Base-by-base conservation (phyloP, 2,329 filamentous ascomycete genomes). In the Volutella citrinella region DNA sequence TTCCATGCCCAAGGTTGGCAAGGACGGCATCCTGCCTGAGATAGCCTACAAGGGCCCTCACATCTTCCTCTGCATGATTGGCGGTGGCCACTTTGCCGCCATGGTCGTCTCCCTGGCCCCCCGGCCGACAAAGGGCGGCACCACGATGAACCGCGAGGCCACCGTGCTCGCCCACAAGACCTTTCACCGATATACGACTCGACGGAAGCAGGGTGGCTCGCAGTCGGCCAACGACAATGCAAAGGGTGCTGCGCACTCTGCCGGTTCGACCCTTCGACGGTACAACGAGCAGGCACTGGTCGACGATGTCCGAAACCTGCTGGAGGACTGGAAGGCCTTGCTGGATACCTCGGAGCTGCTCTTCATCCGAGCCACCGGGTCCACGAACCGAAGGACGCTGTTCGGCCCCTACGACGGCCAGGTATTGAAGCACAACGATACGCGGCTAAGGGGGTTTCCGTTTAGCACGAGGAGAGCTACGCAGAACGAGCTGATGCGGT, bases 21-120 rank as follows among this genome's bases (percentile, higher is more conserved):
- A 78, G 36, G 80, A 81, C 29, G 77, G 79, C 3, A 66, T 69
- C 12, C 60, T 78, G 6, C 69, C 74, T 4, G 65, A 70, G 3
- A 63, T 74, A 9, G 68, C 69, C 5, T 78, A 83, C 55, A 78
- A 80, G 16, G 82, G 83, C 7, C 87, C 89, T 3, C 90, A 97
- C 57, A 80, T 95, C 30, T 97, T 98, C 57, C 76, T 98, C 29
- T 97, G 90, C 63, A 98, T 98, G 93, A 95, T 98, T 31, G 93
- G 93, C 16, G 93, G 93, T 40, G 93, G 93, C 0, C 93, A 98
- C 59, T 98, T 98, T 56, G 93, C 93, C 1, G 93, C 87, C 31
- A 97, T 97, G 90, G 73, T 97, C 10, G 86, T 98, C 10, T 89
- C 89, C 0, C 73, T 97, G 5, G 80, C 87, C 1, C 90, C 93